Conservation (phyloP, 2,329 filamentous ascomycete species). For the Colletotrichum sp. region DNA sequence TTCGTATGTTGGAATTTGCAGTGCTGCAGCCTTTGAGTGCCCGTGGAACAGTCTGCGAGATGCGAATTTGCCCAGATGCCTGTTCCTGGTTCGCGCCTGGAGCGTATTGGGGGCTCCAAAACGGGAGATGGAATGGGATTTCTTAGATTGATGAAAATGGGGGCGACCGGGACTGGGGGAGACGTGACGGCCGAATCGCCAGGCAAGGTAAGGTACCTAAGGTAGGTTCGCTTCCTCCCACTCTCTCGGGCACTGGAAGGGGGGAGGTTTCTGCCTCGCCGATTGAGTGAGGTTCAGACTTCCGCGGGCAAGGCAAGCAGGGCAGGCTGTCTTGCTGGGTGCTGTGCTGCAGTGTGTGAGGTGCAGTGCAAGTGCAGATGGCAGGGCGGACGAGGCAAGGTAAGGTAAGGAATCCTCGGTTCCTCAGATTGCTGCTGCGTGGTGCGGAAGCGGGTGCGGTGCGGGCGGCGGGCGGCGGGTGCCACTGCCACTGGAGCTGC, state of each 20-base stretch:
- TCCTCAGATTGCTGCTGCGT: not conserved
- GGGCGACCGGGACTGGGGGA: not conserved
- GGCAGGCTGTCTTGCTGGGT: not conserved
- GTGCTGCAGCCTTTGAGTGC: not conserved
- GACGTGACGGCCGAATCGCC: not conserved
- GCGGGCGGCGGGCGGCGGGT: not conserved
- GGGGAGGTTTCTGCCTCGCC: not conserved
- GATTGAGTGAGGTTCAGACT: not conserved
- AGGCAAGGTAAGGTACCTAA: not conserved
- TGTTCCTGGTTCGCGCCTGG: not conserved
- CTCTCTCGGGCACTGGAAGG: not conserved
- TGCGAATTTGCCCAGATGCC: not conserved
- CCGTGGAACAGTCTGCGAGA: not conserved
- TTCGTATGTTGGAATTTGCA: not conserved
- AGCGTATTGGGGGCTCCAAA: not conserved
- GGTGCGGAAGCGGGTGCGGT: slow-evolving; percentile 13
- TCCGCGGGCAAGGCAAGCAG: not conserved
- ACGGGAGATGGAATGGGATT: not conserved
- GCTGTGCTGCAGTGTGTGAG: not conserved
- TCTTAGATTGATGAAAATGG: not conserved
- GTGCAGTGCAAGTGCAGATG: not conserved
- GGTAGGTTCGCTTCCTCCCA: not conserved
- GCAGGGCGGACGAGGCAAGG: not conserved
- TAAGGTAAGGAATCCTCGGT: not conserved
- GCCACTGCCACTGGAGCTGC: not conserved